Base-by-base conservation (phyloP, 495 filamentous ascomycete genomes). In the Penicillium egyptiacum region DNA sequence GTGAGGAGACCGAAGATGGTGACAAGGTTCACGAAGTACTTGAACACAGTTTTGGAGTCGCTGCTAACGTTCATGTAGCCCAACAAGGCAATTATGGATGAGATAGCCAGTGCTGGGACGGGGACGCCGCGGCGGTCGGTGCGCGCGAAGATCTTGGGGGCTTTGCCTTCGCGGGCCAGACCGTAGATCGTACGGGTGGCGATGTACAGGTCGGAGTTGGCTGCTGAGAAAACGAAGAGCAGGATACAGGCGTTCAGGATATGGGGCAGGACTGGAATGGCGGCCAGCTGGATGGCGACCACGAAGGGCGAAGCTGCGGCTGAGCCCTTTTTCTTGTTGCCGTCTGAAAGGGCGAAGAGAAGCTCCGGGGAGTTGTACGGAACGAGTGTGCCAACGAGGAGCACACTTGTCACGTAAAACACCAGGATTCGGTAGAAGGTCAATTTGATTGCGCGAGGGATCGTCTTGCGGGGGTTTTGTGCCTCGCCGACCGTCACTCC, bases 381-480 rank as follows among this genome's bases (percentile, higher is more conserved):
- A 1, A 86, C 79, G n/a, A 83, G 65, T 51, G 78, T 79, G 52
- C 81, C 79, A 9, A 86, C 68, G 30, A 84, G 70, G 4, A 84
- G 61, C 4, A 83, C 79, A 23, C 71, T 77, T 33, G 82, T 62
- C 9, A 82, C 64, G 73, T 94, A 96, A 77, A 96, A 95, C 69
- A 94, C 76, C 53, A 88, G 62, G 67, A 96, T 92, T 46, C 91
- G 88, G 76, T 84, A 92, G 74, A 96, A 92, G 60, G 88, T 89
- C 64, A 90, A 82, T 55, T 86, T 88, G 56, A 88, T 87, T 12
- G 91, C 91, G 56, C 80, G 78, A 23, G 91, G 91, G 60, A 96
- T 87, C 4, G 86, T 86, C 65, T 83, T 85, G 57, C 85, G 79
- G 0, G 91, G 91, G 67, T 91, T 90, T 40, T 81, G 80, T 10